Evolutionary conservation across 805 yeast species (phyloP), one percentile per base, ranked within the genome.

Genomic region (Wickerhamia fluorescens): DNA sequence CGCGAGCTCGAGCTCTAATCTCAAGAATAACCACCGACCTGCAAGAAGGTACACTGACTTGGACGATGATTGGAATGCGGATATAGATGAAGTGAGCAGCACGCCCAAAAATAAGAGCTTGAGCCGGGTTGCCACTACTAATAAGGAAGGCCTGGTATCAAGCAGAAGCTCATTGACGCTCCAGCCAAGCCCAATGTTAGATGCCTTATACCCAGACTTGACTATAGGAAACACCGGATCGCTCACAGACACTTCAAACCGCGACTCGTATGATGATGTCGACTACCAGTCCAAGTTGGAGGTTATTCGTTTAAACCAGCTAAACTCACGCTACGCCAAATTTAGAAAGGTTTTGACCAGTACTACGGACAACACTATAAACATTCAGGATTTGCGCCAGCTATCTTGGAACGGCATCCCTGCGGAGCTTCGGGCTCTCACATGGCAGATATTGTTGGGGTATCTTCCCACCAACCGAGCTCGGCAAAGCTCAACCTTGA

Each of bases 331-430:
- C 32, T 77, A 79, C 42, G 59, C 68, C 27, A 76, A 75, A 50
- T 86, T 87, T 52, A 79, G 78, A 31, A 64, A 66, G 17, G 65
- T 85, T 3, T 54, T 89, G 19, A 56, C 61, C 5, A 57, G n/a
- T n/a, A n/a, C n/a, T n/a, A n/a, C n/a, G 20, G 66, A 66, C 30
- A 59, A 62, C n/a, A 48, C 39, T 27, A 75, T 88, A 20, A 83
- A 85, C 40, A 52, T 84, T 34, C 68, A 66, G 27, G 87, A 78
- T 28, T 63, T 92, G 30, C 70, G 85, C 37, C 76, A 81, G 47
- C 67, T 87, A 28, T 73, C 96, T 11, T 92, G 98, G 97, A 82
- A 88, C 44, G 98, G 99, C 2, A 73, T 92, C 5, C 97, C 98
- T 0, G 59, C 70, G 8, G 78, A 77, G 33, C 65, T 87, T 33